Base-by-base conservation (phyloP, 768 basidiomycete genomes). In the Gyrodon lividus region DNA sequence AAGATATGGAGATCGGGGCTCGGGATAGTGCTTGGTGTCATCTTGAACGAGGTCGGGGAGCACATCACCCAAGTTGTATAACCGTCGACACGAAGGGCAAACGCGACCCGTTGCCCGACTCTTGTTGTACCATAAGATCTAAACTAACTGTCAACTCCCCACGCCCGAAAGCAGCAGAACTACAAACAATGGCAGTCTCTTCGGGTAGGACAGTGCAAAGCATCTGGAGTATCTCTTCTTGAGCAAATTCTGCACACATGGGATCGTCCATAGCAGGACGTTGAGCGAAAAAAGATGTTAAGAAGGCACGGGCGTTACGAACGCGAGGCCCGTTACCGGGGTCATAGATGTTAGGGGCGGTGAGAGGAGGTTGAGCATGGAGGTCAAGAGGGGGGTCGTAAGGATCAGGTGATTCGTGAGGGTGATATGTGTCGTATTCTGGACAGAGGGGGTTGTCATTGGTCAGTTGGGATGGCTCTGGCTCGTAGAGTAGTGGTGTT, bases 61-160 rank as follows among this genome's bases (percentile, higher is more conserved):
- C 1, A 72, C 64, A 44, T 92, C 89, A 1, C 87, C 87, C 0
- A 91, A 68, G 5, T 72, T 74, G 62, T 90, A 92, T 26, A 90
- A 67, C 14, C 89, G 72, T 64, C 83, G 80, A 61, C 90, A 92
- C 0, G 87, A 79, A 2, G 90, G 89, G 59, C 90, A 92, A 46
- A 92, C 77, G 23, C 90, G 82, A 48, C 83, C 79, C 9, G 74
- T 77, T 5, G 76, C 67, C 2, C 90, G 79, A 62, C 86, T 89
- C 70, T 89, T 89, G 73, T 92, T 92, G 61, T 92, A 91, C 89
- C 89, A 92, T 12, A 91, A 59, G 9, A 87, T 82, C 88, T 89
- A 54, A 19, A 39, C 30, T 23, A 28, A 7, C 46, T 37, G 50
- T 41, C 49, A 30, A 8, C 44, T 38, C n/a, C 16, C 17, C 40